These are phyloP conservation scores for Ustilago vetiveriae DNA, from an alignment of 1,284 basidiomycete species.

Conservation along the genomic window DNA sequence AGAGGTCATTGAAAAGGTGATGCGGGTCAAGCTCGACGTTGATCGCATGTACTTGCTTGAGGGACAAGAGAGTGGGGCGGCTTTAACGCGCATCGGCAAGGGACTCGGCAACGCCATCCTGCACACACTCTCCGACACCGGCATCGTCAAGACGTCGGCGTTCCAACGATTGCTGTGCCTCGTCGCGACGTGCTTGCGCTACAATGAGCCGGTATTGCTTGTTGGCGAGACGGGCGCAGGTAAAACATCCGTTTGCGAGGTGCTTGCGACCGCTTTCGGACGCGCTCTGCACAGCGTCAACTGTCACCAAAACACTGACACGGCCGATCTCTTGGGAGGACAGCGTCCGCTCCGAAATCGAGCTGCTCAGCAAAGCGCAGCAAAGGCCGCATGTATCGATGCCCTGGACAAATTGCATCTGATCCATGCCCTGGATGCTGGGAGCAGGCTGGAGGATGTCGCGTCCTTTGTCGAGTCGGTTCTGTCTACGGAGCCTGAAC, in stretches of 20 bases:
- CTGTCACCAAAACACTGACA: conserved; percentile 99
- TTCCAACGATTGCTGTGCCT: conserved; percentile 91
- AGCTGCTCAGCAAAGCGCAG: conserved; percentile 67
- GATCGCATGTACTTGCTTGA: conserved; percentile 71
- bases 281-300: conserved; percentile 81
- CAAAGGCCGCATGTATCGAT: conserved; percentile 61
- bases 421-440: conserved; percentile 16
- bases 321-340: conserved; percentile 93
- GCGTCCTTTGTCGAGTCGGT: conserved; percentile 26
- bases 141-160: conserved; percentile 86
- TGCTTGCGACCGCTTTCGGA: conserved; percentile 78
- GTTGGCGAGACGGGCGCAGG: conserved; percentile 98
- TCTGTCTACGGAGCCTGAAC: conserved; percentile 16
- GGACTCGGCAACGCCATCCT: conserved; percentile 31
- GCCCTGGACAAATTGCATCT: conserved; percentile 45
- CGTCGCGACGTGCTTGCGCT: conserved; percentile 81
- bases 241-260: conserved; percentile 95
- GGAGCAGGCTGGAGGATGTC: conserved; percentile 37
- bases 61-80: conserved; percentile 64
- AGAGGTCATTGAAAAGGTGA: conserved; percentile 87
- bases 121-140: conserved; percentile 68
- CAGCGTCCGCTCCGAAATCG: conserved; percentile 92
- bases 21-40: conserved; percentile 84
- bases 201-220: conserved; percentile 94
- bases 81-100: conserved; percentile 51